Conservation (phyloP, 805 yeast genomes). For the Barnettozyma pratensis region DNA sequence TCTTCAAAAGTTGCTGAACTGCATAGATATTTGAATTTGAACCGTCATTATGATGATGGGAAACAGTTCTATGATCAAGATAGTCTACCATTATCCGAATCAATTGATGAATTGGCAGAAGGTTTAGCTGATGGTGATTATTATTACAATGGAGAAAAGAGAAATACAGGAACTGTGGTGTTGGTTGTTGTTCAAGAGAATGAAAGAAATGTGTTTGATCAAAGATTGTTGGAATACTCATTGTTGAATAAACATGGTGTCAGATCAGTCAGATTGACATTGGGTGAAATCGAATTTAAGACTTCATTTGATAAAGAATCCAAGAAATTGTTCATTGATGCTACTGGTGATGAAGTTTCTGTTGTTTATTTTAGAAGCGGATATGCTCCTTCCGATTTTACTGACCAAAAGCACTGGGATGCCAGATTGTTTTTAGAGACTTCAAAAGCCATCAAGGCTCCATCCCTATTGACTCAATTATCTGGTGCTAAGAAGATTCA, state of each 20-base stretch:
- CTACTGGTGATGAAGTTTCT: constrained; percentile 66
- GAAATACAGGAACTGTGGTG: constrained; percentile 43
- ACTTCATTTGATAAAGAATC: constrained; percentile 34
- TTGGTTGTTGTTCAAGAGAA: constrained; percentile 77
- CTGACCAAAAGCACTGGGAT: constrained; percentile 64
- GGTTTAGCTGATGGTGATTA: constrained; percentile 66
- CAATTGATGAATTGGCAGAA: constrained; percentile 53
- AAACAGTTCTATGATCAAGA: constrained; percentile 39
- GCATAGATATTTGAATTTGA: constrained; percentile 59
- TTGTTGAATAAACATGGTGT: constrained; percentile 53
- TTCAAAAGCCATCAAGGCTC: constrained; percentile 83
- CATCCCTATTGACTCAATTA: constrained; percentile 81
- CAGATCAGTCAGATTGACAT: constrained; percentile 59
- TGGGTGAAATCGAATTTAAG: constrained; percentile 48
- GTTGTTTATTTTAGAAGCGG: constrained; percentile 91
- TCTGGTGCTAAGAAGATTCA: constrained; percentile 94
- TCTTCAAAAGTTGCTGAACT: constrained; percentile 73
- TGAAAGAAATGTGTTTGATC: constrained; percentile 91
- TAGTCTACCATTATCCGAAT: constrained; percentile 62
- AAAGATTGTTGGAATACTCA: constrained; percentile 73
- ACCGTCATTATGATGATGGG: constrained; percentile 47
- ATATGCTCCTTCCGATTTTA: constrained; percentile 80
- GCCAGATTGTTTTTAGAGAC: constrained; percentile 69
- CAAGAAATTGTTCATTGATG: constrained; percentile 46
- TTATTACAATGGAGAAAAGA: constrained; percentile 39